Evolutionary conservation across 2,329 filamentous ascomycete species (phyloP).

Genomic region (Zasmidium cellare): DNA sequence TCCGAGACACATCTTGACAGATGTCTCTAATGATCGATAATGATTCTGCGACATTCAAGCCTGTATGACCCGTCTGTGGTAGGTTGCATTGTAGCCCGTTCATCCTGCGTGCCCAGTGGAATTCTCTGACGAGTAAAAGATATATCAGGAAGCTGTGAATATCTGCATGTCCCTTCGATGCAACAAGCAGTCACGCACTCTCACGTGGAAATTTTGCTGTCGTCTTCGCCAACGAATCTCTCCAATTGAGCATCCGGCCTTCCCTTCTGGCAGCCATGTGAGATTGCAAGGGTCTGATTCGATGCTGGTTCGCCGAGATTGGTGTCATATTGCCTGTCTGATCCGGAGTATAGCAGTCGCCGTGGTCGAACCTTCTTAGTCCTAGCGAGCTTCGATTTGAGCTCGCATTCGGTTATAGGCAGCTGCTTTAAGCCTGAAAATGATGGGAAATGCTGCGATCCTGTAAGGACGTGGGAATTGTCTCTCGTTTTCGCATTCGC

Average conservation of each 20-base stretch:
- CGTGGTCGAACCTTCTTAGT: neutral
- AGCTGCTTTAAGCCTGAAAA: too few species aligned
- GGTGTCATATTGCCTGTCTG: neutral
- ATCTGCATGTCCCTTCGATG: too few species aligned
- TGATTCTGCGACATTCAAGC: conserved; percentile 14
- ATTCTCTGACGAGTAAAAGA: too few species aligned
- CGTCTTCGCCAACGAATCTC: too few species aligned
- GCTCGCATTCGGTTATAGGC: neutral
- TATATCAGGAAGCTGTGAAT: too few species aligned
- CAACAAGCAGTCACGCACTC: too few species aligned
- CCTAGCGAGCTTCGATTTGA: neutral
- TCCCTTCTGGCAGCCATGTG: neutral
- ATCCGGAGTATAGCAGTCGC: conserved; percentile 3
- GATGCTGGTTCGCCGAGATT: neutral
- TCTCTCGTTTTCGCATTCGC: neutral
- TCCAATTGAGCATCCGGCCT: neutral
- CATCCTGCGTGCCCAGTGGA: neutral
- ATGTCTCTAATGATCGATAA: conserved; percentile 9
- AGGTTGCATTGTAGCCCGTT: neutral
- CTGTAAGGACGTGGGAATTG: too few species aligned
- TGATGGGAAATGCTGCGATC: too few species aligned
- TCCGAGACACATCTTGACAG: conserved; percentile 2
- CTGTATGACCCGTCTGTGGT: conserved; percentile 10
- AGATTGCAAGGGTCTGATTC: neutral
- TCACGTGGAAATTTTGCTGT: too few species aligned